Evolutionary conservation across 2,329 filamentous ascomycete species (phyloP).

Genomic region (Elsinoe batatas): DNA sequence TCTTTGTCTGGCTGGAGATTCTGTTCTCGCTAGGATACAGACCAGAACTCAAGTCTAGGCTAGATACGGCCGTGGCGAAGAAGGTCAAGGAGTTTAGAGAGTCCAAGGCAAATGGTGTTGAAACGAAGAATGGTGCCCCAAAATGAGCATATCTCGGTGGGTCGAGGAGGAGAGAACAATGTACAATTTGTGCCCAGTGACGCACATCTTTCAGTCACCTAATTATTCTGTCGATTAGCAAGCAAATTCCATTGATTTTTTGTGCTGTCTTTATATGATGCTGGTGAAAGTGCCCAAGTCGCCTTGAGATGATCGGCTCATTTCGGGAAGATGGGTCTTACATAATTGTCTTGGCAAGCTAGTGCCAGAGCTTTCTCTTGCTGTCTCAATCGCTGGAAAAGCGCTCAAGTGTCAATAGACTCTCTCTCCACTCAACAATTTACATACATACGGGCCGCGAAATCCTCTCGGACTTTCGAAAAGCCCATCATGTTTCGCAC

Average conservation of each 20-base stretch:
- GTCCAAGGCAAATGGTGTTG: constrained; percentile 34
- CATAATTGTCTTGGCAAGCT: constrained; percentile 6
- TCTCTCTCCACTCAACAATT: constrained; percentile 17
- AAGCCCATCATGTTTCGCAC: constrained; percentile 79
- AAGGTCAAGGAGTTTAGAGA: constrained; percentile 68
- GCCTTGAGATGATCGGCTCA: neutral
- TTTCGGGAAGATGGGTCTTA: constrained; percentile 8
- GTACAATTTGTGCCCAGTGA: neutral
- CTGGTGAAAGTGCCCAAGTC: neutral
- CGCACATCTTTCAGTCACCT: neutral
- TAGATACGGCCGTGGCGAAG: constrained; percentile 63
- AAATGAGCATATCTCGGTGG: neutral
- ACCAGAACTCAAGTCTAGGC: constrained; percentile 70
- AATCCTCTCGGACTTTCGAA: constrained; percentile 16
- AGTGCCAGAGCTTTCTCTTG: constrained; percentile 10
- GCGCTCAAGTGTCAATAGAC: constrained; percentile 14
- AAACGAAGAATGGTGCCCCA: constrained; percentile 18
- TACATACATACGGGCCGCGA: constrained; percentile 15
- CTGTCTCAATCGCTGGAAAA: constrained; percentile 13
- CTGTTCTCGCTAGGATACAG: constrained; percentile 87
- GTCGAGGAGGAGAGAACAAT: neutral
- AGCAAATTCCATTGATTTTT: neutral
- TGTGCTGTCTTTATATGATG: neutral
- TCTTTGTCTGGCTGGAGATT: constrained; percentile 95
- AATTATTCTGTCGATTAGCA: constrained; percentile 2